Percentiles rank a stretch among this genome's conserved stretches.
These are phyloP conservation scores for Fusarium secorum DNA, from an alignment of 2,329 filamentous ascomycete genomes.

Conservation along the genomic window DNA sequence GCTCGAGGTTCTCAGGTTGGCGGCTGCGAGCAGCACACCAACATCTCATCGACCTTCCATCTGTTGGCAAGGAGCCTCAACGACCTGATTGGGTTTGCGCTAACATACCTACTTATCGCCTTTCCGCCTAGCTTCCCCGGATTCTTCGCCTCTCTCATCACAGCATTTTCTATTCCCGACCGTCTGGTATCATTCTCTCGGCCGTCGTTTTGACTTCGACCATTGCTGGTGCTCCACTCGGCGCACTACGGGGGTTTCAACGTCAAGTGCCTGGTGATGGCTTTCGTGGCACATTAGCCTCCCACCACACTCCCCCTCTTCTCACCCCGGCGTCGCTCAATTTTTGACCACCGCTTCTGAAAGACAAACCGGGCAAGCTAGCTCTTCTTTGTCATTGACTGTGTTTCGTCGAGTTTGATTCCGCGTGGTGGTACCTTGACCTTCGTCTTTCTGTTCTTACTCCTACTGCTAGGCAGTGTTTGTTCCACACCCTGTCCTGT, in stretches of 20 bases:
- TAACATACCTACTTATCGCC: constrained; percentile 35
- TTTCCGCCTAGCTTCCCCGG: constrained; percentile 39
- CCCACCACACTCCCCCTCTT: constrained; percentile 45
- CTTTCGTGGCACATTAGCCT: constrained; percentile 48
- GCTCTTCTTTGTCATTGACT: constrained; percentile 46
- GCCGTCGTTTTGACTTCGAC: constrained; percentile 33
- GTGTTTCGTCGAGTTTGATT: constrained; percentile 47
- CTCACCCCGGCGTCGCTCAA: constrained; percentile 44
- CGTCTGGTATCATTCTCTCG: constrained; percentile 36
- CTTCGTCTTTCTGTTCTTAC: constrained; percentile 42
- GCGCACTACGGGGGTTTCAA: constrained; percentile 41
- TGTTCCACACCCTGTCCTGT: constrained; percentile 46
- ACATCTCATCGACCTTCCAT: constrained; percentile 27
- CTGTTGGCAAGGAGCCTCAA: constrained; percentile 25
- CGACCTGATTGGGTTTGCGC: constrained; percentile 30
- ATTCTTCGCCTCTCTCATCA: constrained; percentile 33
- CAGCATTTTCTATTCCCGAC: constrained; percentile 32
- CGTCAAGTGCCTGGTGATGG: constrained; percentile 44
- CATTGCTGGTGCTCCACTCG: constrained; percentile 41
- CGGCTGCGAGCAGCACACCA: constrained; percentile 36
- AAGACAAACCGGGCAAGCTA: constrained; percentile 40
- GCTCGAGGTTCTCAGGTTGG: constrained; percentile 25
- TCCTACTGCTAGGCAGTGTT: constrained; percentile 35
- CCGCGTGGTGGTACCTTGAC: constrained; percentile 50
- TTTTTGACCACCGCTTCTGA: constrained; percentile 42